These are phyloP conservation scores for Aspergillus indologenus DNA, from an alignment of 495 filamentous ascomycete genomes.

Conservation along the genomic window DNA sequence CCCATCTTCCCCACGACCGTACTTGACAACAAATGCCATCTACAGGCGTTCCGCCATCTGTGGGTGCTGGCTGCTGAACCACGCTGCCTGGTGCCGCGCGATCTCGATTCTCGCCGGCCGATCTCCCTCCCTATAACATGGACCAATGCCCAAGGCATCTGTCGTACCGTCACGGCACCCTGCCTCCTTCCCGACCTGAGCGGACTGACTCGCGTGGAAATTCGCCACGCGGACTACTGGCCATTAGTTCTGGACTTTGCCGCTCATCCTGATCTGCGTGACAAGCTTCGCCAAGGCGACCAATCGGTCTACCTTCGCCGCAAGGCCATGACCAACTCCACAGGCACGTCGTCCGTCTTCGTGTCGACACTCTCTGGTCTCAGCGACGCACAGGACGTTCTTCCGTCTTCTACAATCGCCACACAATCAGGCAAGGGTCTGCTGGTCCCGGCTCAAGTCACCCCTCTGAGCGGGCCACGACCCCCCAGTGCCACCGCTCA, in stretches of 20 bases:
- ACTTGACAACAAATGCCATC: slow-evolving; percentile 87
- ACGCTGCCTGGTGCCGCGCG: slow-evolving; percentile 80
- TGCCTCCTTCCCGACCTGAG: slow-evolving; percentile 81
- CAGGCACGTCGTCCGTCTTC: slow-evolving; percentile 64
- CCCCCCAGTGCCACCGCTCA: slow-evolving; percentile 33
- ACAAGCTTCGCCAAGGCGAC: slow-evolving; percentile 63
- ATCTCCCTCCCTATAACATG: slow-evolving; percentile 67
- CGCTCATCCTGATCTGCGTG: slow-evolving; percentile 56
- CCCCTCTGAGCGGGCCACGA: slow-evolving; percentile 16
- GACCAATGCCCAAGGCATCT: slow-evolving; percentile 47
- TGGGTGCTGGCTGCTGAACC: slow-evolving; percentile 94
- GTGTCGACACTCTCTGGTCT: slow-evolving; percentile 61
- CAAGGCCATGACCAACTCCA: slow-evolving; percentile 64
- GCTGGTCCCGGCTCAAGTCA: slow-evolving; percentile 26
- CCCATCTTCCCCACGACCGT: slow-evolving; percentile 85
- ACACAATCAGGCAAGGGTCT: slow-evolving; percentile 33
- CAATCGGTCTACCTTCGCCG: slow-evolving; percentile 80
- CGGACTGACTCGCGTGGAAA: slow-evolving; percentile 63
- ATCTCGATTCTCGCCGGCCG: slow-evolving; percentile 76
- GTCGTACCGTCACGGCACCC: slow-evolving; percentile 55
- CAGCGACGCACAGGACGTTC: slow-evolving; percentile 40
- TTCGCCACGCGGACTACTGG: slow-evolving; percentile 76
- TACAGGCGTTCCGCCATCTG: slow-evolving; percentile 96
- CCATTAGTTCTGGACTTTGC: slow-evolving; percentile 77
- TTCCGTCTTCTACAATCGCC: slow-evolving; percentile 26